Percentiles rank a stretch among this genome's conserved stretches.
Conservation (phyloP, 345 rosid species). For the Moricandia moricandioides region DNA sequence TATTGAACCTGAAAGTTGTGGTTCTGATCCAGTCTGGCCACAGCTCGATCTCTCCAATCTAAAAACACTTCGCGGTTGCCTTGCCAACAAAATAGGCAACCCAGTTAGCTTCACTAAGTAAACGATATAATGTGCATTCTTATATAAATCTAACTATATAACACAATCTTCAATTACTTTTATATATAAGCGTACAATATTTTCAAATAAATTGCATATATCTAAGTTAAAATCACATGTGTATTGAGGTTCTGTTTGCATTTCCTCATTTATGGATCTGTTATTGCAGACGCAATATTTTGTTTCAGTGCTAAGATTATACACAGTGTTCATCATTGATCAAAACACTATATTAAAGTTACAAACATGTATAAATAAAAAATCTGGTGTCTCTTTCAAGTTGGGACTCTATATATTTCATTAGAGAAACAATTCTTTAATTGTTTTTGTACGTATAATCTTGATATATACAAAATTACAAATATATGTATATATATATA, state of each 20-base stretch:
- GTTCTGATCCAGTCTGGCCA: conserved; percentile 18
- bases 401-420: not conserved
- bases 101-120: conserved; percentile 7
- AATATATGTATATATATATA: not conserved
- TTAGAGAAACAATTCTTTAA: not conserved
- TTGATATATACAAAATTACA: not conserved
- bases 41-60: conserved; percentile 5
- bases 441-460: not conserved
- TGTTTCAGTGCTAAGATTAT: not conserved
- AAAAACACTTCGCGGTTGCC: not conserved
- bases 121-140: not conserved
- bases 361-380: not conserved
- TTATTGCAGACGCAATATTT: not conserved
- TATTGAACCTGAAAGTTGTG: conserved; percentile 29
- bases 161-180: not conserved
- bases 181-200: not conserved
- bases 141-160: not conserved
- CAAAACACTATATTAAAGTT: not conserved
- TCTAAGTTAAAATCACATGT: not conserved
- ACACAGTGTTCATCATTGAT: not conserved
- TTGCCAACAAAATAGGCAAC: conserved; percentile 26
- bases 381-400: not conserved
- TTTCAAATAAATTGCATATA: not conserved
- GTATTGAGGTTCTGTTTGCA: not conserved
- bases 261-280: not conserved